Conservation (phyloP, 2,329 filamentous ascomycete species). For the Escovopsis sp. region DNA sequence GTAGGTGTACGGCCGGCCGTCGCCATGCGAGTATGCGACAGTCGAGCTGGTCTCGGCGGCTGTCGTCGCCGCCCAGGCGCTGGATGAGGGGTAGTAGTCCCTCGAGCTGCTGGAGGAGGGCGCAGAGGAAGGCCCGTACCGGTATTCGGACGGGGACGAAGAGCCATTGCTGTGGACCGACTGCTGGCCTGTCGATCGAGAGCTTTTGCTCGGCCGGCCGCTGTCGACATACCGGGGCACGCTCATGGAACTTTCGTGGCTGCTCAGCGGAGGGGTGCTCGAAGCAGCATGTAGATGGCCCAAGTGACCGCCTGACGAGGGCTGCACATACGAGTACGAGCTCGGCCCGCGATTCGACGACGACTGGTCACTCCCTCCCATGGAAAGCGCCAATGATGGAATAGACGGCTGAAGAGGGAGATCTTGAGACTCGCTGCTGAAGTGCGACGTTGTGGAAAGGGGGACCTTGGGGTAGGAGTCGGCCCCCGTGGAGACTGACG, state of each 20-base stretch:
- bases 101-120: slow-evolving; percentile 19
- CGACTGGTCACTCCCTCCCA: slow-evolving; percentile 33
- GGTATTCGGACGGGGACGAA: slow-evolving; percentile 36
- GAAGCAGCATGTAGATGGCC: slow-evolving; percentile 16
- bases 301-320: slow-evolving; percentile 35
- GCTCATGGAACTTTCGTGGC: slow-evolving; percentile 31
- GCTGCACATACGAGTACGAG: slow-evolving; percentile 36
- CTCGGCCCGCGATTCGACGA: slow-evolving; percentile 31
- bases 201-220: slow-evolving; percentile 40
- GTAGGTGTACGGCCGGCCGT: slow-evolving; percentile 34
- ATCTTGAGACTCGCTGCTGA: slow-evolving; percentile 37
- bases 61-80: slow-evolving; percentile 37
- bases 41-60: slow-evolving; percentile 31
- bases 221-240: slow-evolving; percentile 45
- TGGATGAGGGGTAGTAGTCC: slow-evolving; percentile 39
- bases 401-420: slow-evolving; percentile 38
- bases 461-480: slow-evolving; percentile 41
- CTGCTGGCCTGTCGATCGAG: slow-evolving; percentile 37
- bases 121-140: slow-evolving; percentile 30
- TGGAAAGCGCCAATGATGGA: slow-evolving; percentile 37
- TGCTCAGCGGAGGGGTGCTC: slow-evolving; percentile 19
- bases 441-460: slow-evolving; percentile 31
- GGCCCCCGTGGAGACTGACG: slow-evolving; percentile 33
- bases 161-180: slow-evolving; percentile 37
- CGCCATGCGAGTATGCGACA: slow-evolving; percentile 30